Base-by-base conservation (phyloP, 176 grass and related monocot genomes). In the Musa beccarii region DNA sequence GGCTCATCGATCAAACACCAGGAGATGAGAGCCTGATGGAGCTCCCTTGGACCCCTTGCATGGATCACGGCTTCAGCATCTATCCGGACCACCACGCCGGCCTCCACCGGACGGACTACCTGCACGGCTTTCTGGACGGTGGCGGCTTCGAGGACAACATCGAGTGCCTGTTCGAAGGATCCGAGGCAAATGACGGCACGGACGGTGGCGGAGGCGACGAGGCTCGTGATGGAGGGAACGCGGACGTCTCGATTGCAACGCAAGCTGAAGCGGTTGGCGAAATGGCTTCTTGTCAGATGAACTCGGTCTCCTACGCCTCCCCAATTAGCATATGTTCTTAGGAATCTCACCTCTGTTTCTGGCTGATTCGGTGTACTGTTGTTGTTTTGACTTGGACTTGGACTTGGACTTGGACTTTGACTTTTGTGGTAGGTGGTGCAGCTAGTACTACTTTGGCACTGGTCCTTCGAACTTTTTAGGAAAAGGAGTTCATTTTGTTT, bases 41-140 rank as follows among this genome's bases (percentile, higher is more conserved):
- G 57, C 85, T 63, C 53, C 79, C 85, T 9, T 88, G 89, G 85
- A 83, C 74, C 78, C 57, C 55, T 52, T 88, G 83, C 78, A 75
- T 81, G 83, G 83, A 85, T 63, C 80, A 81, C 51, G 80, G 85
- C n/a, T 70, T 85, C 25, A 80, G 76, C 11, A 19, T 11, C 1
- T 79, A 79, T 14, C 51, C 59, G 2, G 17, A 81, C 15, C 7
- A 72, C 13, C 71, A 79, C 29, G 64, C n/a, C 28, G 51, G 69
- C 51, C 76, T 74, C 11, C 71, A 66, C 63, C 76, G 53, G 78
- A 69, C 82, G 1, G 75, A 61, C 25, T 57, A 88, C 50, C 43
- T 83, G 53, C 82, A 72, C 5, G 85, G 85, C 13, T 83, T 66
- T 74, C 76, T 83, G 34, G 34, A 43, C 34, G 34, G 34, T 43